Evolutionary conservation across 2,329 filamentous ascomycete genomes (phyloP).

Genomic region (Fusarium cicatricum): DNA sequence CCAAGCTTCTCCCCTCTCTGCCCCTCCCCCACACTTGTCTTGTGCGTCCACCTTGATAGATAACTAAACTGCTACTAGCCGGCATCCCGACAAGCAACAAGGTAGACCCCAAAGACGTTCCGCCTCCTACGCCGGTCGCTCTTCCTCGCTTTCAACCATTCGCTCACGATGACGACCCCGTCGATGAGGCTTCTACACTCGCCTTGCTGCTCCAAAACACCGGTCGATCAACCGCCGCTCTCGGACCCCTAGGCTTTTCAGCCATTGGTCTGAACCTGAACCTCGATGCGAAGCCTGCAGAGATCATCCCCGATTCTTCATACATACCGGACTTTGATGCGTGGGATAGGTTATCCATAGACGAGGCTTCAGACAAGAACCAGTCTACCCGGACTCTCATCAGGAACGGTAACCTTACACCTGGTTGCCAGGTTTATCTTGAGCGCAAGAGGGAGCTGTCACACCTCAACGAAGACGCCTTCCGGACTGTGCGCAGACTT

Average conservation of each 20-base stretch:
- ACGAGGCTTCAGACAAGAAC: slow-evolving; percentile 60
- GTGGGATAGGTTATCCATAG: slow-evolving; percentile 59
- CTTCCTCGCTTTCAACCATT: slow-evolving; percentile 58
- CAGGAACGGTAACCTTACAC: slow-evolving; percentile 62
- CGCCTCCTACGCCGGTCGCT: slow-evolving; percentile 63
- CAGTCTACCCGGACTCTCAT: slow-evolving; percentile 57
- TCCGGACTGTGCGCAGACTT: slow-evolving; percentile 68
- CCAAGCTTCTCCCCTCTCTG: slow-evolving; percentile 8
- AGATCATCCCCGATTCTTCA: slow-evolving; percentile 62
- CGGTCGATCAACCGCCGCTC: slow-evolving; percentile 54
- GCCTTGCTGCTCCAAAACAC: slow-evolving; percentile 62
- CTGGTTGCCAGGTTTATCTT: slow-evolving; percentile 65
- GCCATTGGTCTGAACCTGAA: slow-evolving; percentile 66
- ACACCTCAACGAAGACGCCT: slow-evolving; percentile 65
- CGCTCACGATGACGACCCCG: slow-evolving; percentile 42
- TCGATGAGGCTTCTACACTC: slow-evolving; percentile 50
- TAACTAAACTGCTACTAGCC: slow-evolving; percentile 40
- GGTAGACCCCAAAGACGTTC: slow-evolving; percentile 60
- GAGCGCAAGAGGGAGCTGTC: slow-evolving; percentile 67
- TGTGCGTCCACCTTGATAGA: slow-evolving; percentile 24
- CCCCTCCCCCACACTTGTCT: slow-evolving; percentile 24
- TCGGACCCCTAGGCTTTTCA: slow-evolving; percentile 59
- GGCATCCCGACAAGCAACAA: slow-evolving; percentile 42
- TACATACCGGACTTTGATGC: slow-evolving; percentile 61
- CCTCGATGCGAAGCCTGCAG: slow-evolving; percentile 55